These are phyloP conservation scores for Suhomyces bolitotheri DNA, from an alignment of 1,139 yeast genomes.

Conservation along the genomic window DNA sequence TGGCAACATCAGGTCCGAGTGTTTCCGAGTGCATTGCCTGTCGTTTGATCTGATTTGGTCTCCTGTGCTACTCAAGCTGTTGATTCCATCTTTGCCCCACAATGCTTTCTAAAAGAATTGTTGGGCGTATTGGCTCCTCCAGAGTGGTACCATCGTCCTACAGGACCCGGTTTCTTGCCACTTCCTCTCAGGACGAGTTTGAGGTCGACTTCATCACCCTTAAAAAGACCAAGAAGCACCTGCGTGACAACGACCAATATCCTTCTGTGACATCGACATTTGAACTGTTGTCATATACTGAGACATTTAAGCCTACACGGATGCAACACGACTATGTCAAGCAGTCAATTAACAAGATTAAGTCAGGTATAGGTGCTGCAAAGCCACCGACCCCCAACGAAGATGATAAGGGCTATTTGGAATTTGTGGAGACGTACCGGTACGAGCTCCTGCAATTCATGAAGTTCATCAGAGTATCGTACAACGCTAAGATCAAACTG, in stretches of 20 bases:
- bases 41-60: too few species aligned
- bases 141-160: too few species aligned
- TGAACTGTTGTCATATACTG: slow-evolving; percentile 13
- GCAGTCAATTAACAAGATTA: slow-evolving; percentile 5
- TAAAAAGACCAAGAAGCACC: slow-evolving; percentile 23
- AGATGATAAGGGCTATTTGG: slow-evolving; percentile 13
- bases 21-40: too few species aligned
- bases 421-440: slow-evolving; percentile 24
- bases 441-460: slow-evolving; percentile 26
- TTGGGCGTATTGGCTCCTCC: too few species aligned
- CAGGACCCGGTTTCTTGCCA: slow-evolving; percentile 9
- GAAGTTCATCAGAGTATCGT: slow-evolving; percentile 25
- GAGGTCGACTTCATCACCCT: slow-evolving; percentile 41
- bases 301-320: slow-evolving; percentile 4
- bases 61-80: too few species aligned
- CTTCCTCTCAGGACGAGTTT: slow-evolving; percentile 23
- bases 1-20: too few species aligned
- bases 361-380: slow-evolving; percentile 1
- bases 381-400: background rate
- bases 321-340: slow-evolving; percentile 3
- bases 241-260: background rate
- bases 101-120: too few species aligned
- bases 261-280: slow-evolving; percentile 5
- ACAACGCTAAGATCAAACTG: slow-evolving; percentile 22
- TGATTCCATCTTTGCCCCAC: too few species aligned